Conservation (phyloP, 106 monocot genomes). For the Acanthochlamys bracteata region DNA sequence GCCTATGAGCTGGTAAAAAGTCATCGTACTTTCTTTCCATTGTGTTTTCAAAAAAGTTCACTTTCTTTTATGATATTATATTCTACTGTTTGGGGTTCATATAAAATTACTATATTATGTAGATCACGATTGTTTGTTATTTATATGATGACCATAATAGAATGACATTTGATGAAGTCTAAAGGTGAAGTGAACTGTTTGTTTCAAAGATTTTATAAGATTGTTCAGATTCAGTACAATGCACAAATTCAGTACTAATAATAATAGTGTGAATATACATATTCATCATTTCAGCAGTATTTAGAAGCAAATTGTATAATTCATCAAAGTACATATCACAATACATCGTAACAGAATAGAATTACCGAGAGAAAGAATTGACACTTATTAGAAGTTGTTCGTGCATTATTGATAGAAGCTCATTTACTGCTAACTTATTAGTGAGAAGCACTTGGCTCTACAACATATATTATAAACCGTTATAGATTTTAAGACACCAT, state of each 20-base stretch:
- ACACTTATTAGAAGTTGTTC: neutral
- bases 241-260: neutral
- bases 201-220: neutral
- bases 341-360: constrained; percentile 3
- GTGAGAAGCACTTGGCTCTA: constrained; percentile 1
- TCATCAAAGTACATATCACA: neutral
- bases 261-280: neutral
- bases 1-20: neutral
- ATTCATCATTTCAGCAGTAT: neutral
- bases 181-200: neutral
- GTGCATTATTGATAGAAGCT: neutral
- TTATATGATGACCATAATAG: neutral
- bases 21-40: neutral
- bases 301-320: neutral
- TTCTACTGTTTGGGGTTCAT: neutral
- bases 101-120: neutral
- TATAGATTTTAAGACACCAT: neutral
- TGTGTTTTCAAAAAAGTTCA: neutral
- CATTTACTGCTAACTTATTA: neutral
- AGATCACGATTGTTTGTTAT: neutral
- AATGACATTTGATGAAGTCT: neutral
- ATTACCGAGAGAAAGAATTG: neutral
- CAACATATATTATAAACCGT: constrained; percentile 3
- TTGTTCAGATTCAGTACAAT: neutral
- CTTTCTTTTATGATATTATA: neutral